Base-by-base conservation (phyloP, 2,329 filamentous ascomycete species). In the Pyrenophora seminiperda region DNA sequence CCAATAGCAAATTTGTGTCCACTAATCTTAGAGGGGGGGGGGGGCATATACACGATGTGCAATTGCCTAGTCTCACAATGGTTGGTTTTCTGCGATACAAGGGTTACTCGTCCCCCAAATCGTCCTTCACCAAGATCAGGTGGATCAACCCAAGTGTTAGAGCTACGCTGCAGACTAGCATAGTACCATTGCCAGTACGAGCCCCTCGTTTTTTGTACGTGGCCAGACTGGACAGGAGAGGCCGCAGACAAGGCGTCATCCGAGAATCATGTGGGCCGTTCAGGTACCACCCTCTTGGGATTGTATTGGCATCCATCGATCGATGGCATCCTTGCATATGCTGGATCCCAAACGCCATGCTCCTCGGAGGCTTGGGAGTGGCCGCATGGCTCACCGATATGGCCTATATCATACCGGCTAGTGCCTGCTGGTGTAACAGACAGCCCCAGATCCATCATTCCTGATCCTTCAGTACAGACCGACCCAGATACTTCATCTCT, bases 231-330 rank as follows among this genome's bases (percentile, higher is more conserved):
- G 51, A 50, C 54, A 13, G 24, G 24, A 9, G 13, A 11, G 24
- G 7, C 49, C 11, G 47, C 39, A 46, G 37, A 42, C 43, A 46
- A 37, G 34, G 47, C 40, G 47, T 49, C 51, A 50, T 53, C 39
- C 45, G 22, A 14, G 37, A 47, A 47, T 53, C 11, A 36, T 54
- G 47, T 22, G 50, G 36, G 41, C 20, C 48, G 56, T 18, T 47
- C 44, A 62, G 45, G 52, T 57, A 62, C 60, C 62, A 54, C 41
- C 34, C 7, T 17, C 19, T 45, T 59, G 60, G 59, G 42, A 33
- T 42, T 34, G 27, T 49, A 31, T 46, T 47, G 29, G 41, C 50
- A 41, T 55, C 44, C 36, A 54, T 43, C 52, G 41, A 61, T 50
- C 42, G 24, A 45, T 44, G 41, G 44, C 50, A 56, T 42, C 44